Evolutionary conservation across 192 early-diverging fungal genomes (phyloP).

Genomic region (Geosiphon pyriformis): DNA sequence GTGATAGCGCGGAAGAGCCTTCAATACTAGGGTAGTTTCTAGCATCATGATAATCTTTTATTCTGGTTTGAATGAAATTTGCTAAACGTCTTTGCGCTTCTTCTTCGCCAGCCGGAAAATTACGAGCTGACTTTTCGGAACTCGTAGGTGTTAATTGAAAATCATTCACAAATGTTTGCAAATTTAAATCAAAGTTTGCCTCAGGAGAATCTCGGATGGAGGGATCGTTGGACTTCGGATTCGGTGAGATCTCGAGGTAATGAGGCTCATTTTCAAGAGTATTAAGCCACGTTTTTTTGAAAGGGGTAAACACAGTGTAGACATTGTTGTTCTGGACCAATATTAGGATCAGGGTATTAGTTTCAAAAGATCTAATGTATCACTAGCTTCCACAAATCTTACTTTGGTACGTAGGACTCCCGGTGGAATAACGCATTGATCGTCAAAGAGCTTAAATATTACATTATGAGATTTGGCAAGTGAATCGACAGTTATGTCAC

Average conservation of each 20-base stretch:
- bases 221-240: constrained; percentile 4
- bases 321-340: neutral
- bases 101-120: constrained; percentile 47
- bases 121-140: constrained; percentile 21
- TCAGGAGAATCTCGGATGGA: neutral
- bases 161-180: neutral
- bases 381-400: too few species aligned
- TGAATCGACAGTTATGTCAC: constrained; percentile 34
- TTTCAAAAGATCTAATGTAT: too few species aligned
- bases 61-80: constrained; percentile 30
- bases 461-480: constrained; percentile 21
- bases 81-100: constrained; percentile 39
- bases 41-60: constrained; percentile 37
- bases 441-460: constrained; percentile 35
- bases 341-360: too few species aligned
- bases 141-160: constrained; percentile 12
- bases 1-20: constrained; percentile 33
- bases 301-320: constrained; percentile 43
- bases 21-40: constrained; percentile 39
- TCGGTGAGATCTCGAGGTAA: neutral
- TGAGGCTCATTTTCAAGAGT: constrained; percentile 25
- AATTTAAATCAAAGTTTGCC: neutral
- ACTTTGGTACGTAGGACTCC: constrained; percentile 45
- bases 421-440: constrained; percentile 56
- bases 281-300: constrained; percentile 39